These are phyloP conservation scores for Coniosporium tulheliwenetii DNA, from an alignment of 2,329 filamentous ascomycete species.

Conservation along the genomic window DNA sequence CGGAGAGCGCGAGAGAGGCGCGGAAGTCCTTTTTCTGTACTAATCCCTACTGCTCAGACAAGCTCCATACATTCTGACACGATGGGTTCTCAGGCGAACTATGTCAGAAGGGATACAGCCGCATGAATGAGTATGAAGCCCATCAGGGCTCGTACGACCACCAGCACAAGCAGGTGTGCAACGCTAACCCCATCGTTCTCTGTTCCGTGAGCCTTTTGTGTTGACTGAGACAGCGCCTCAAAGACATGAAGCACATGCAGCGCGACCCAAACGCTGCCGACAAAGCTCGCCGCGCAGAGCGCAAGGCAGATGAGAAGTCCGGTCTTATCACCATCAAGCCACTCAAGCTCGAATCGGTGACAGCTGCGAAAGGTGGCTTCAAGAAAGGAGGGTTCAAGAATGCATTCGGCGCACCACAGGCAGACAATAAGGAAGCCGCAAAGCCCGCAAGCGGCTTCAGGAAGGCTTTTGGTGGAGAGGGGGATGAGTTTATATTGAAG, in stretches of 20 bases:
- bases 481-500: constrained; percentile 1
- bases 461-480: constrained; percentile 6
- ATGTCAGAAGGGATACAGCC: constrained; percentile 85
- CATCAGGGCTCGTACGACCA: constrained; percentile 93
- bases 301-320: constrained; percentile 43
- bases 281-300: constrained; percentile 50
- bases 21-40: constrained; percentile 64
- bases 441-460: constrained; percentile 1
- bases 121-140: constrained; percentile 91
- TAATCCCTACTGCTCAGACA: constrained; percentile 1
- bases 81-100: constrained; percentile 38
- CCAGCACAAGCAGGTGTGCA: constrained; percentile 61
- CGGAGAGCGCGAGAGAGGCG: constrained; percentile 55
- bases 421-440: not conserved
- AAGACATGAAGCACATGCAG: constrained; percentile 76
- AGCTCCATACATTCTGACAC: constrained; percentile 2
- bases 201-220: not conserved
- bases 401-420: constrained; percentile 36
- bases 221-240: constrained; percentile 39
- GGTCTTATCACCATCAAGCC: constrained; percentile 48
- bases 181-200: not conserved
- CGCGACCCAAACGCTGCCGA: constrained; percentile 51
- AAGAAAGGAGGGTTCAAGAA: constrained; percentile 76
- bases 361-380: constrained; percentile 25
- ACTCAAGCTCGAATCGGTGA: constrained; percentile 21